Evolutionary conservation across 345 rosid genomes (phyloP).

Genomic region (Heritiera fomes): DNA sequence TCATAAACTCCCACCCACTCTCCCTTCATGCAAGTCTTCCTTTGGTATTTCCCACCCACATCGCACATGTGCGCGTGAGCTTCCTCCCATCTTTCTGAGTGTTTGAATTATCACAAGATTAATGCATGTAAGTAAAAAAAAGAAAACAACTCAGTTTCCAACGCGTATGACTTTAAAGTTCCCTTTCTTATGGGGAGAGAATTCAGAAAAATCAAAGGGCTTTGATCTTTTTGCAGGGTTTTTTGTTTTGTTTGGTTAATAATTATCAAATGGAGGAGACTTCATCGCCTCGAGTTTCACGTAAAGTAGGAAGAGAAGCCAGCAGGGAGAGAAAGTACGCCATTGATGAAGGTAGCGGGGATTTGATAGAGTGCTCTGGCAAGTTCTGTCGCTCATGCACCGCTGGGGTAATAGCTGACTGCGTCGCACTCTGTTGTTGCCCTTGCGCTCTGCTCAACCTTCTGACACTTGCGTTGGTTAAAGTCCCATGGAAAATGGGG

Average conservation of each 20-base stretch:
- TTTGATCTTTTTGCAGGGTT: conserved; percentile 20
- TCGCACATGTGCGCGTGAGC: neutral
- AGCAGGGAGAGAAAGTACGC: conserved; percentile 19
- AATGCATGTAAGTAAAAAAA: conserved; percentile 19
- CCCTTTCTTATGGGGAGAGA: neutral
- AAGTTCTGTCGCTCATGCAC: conserved; percentile 62
- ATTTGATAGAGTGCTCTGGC: conserved; percentile 47
- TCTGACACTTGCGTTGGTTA: conserved; percentile 57
- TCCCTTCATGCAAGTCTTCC: neutral
- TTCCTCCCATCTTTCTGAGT: neutral
- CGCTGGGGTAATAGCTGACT: conserved; percentile 60
- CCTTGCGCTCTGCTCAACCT: conserved; percentile 64
- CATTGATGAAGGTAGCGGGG: conserved; percentile 30
- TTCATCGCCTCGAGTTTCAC: conserved; percentile 29
- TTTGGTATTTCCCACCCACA: neutral
- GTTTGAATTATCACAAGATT: conserved; percentile 12
- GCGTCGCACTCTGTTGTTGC: conserved; percentile 74
- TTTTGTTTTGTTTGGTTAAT: neutral
- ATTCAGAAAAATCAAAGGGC: conserved; percentile 7
- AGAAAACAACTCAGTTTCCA: neutral
- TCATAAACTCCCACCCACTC: neutral
- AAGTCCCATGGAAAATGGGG: conserved; percentile 59
- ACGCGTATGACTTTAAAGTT: neutral
- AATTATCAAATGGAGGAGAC: conserved; percentile 35
- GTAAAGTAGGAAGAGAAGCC: conserved; percentile 24